These are phyloP conservation scores for Colletotrichum karsti DNA, from an alignment of 2,329 filamentous ascomycete species.

Conservation along the genomic window DNA sequence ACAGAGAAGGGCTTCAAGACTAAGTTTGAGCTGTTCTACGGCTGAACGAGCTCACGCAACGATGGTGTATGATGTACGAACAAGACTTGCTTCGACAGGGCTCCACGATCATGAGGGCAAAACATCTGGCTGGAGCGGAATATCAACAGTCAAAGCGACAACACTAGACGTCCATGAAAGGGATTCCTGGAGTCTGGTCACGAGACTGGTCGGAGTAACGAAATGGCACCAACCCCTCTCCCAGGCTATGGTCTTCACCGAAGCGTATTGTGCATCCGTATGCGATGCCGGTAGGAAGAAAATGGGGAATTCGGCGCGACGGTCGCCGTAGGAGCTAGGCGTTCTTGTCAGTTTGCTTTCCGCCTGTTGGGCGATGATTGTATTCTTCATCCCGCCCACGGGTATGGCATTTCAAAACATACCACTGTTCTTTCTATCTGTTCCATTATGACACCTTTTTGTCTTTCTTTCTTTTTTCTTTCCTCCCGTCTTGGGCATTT, in stretches of 20 bases:
- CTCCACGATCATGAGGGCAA: background rate
- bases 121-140: background rate
- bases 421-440: slow-evolving; percentile 7
- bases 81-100: slow-evolving; percentile 6
- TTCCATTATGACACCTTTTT: background rate
- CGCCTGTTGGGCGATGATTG: background rate
- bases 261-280: background rate
- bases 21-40: slow-evolving; percentile 47
- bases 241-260: background rate
- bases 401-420: slow-evolving; percentile 12
- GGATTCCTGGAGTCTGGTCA: background rate
- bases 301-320: background rate
- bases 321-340: slow-evolving; percentile 8
- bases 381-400: background rate
- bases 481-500: background rate
- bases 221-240: background rate
- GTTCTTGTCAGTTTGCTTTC: slow-evolving; percentile 1
- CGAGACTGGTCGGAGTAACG: background rate
- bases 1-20: slow-evolving; percentile 54
- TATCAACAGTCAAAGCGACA: background rate
- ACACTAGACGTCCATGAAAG: background rate
- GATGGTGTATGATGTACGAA: slow-evolving; percentile 29
- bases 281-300: background rate
- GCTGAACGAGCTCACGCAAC: slow-evolving; percentile 36
- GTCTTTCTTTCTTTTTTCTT: background rate